Percentiles rank a stretch among this genome's conserved stretches.
These are phyloP conservation scores for Penicillium alfredii DNA, from an alignment of 495 filamentous ascomycete species.

Conservation along the genomic window DNA sequence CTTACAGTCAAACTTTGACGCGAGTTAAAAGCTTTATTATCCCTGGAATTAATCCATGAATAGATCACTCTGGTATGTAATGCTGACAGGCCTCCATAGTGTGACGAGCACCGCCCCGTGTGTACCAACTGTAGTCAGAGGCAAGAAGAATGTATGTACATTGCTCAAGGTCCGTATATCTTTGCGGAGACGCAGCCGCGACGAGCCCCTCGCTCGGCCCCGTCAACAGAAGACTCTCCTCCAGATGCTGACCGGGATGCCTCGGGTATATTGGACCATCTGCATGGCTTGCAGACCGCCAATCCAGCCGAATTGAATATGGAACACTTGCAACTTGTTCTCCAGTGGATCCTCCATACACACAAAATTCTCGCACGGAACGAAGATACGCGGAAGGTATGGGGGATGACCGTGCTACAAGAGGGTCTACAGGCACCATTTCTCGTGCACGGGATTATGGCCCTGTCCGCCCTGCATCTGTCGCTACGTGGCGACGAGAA, in stretches of 20 bases:
- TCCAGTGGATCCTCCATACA: slow-evolving; percentile 22
- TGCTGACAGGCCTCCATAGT: slow-evolving; percentile 9
- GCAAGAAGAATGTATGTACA: slow-evolving; percentile 19
- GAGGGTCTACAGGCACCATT: slow-evolving; percentile 30
- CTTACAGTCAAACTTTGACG: too few relatives aligned
- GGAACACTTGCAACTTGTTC: slow-evolving; percentile 15
- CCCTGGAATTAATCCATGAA: too few relatives aligned
- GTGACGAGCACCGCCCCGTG: slow-evolving; percentile 19
- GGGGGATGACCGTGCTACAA: slow-evolving; percentile 28
- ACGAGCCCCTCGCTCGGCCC: neutral
- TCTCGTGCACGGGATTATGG: slow-evolving; percentile 34
- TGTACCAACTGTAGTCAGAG: slow-evolving; percentile 17
- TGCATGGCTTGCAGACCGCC: neutral
- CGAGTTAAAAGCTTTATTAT: too few relatives aligned
- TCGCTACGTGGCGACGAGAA: slow-evolving; percentile 12
- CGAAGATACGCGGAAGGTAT: slow-evolving; percentile 18
- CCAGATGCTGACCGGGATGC: neutral
- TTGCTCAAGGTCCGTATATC: slow-evolving; percentile 9
- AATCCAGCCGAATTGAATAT: slow-evolving; percentile 8
- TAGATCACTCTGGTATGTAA: too few relatives aligned
- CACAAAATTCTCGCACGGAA: slow-evolving; percentile 16
- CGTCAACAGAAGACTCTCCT: neutral
- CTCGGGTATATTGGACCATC: slow-evolving; percentile 3
- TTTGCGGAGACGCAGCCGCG: slow-evolving; percentile 8
- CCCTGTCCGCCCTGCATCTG: slow-evolving; percentile 32